These are phyloP conservation scores for Fusarium floridanum DNA, from an alignment of 2,329 filamentous ascomycete species.

Conservation along the genomic window DNA sequence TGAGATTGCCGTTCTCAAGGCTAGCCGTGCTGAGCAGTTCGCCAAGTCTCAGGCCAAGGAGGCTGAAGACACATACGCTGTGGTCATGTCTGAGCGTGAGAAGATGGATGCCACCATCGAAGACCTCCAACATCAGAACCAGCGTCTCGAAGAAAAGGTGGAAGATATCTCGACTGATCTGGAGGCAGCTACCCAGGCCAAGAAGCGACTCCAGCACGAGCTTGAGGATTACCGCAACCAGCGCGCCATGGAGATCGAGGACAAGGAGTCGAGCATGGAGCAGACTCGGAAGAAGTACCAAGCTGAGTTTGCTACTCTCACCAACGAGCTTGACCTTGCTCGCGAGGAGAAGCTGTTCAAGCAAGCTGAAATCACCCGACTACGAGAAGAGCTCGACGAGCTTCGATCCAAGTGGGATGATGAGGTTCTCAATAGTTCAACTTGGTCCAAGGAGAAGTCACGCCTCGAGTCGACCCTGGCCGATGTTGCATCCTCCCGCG, in stretches of 20 bases:
- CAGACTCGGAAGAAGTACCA: constrained; percentile 99
- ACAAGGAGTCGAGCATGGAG: constrained; percentile 96
- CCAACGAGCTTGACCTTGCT: constrained; percentile 92
- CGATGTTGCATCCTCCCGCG: constrained; percentile 89
- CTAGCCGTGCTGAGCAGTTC: constrained; percentile 91
- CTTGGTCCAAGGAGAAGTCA: constrained; percentile 98
- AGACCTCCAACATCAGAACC: constrained; percentile 89
- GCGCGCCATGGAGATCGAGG: constrained; percentile 94
- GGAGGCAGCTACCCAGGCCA: constrained; percentile 85
- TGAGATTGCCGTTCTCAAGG: constrained; percentile 94
- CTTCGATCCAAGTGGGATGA: constrained; percentile 98
- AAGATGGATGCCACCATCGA: constrained; percentile 90
- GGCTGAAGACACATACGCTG: constrained; percentile 89
- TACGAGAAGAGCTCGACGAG: constrained; percentile 97
- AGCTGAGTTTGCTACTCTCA: constrained; percentile 87
- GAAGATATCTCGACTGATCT: constrained; percentile 94
- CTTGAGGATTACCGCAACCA: constrained; percentile 97
- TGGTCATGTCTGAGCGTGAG: constrained; percentile 91
- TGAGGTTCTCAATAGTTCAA: constrained; percentile 96
- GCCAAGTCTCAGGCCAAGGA: constrained; percentile 91
- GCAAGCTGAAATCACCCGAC: constrained; percentile 86
- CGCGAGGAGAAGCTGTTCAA: constrained; percentile 89
- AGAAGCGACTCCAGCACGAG: constrained; percentile 95
- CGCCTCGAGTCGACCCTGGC: constrained; percentile 90
- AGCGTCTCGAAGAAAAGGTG: constrained; percentile 89